Percentiles rank a stretch among this genome's conserved stretches.
Conservation (phyloP, 768 basidiomycete species). For the Boletus pseudo-olivaceus region DNA sequence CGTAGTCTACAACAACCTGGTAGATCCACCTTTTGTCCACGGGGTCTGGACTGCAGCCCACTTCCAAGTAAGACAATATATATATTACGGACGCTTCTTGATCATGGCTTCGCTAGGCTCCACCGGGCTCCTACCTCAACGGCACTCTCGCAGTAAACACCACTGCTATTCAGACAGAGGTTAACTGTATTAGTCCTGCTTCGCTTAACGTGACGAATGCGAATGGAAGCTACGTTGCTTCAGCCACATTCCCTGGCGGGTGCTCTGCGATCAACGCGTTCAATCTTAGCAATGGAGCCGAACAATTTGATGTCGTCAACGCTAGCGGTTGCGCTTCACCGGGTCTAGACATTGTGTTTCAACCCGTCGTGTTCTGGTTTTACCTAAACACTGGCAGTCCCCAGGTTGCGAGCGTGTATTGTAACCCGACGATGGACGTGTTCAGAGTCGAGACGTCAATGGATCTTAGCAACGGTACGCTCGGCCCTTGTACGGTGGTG, state of each 20-base stretch:
- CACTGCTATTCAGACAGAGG: slow-evolving; percentile 41
- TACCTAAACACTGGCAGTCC: slow-evolving; percentile 38
- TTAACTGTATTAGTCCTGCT: slow-evolving; percentile 45
- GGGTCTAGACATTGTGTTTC: slow-evolving; percentile 36
- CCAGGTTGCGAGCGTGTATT: slow-evolving; percentile 54
- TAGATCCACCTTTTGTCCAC: slow-evolving; percentile 57
- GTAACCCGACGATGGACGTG: slow-evolving; percentile 46
- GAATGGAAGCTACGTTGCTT: slow-evolving; percentile 35
- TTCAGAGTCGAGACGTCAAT: slow-evolving; percentile 43
- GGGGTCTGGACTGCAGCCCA: slow-evolving; percentile 51
- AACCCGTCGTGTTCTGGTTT: slow-evolving; percentile 70
- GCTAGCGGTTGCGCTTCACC: slow-evolving; percentile 30
- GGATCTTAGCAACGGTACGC: slow-evolving; percentile 40
- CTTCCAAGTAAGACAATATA: slow-evolving; percentile 41
- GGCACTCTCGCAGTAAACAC: slow-evolving; percentile 52
- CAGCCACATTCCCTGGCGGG: slow-evolving; percentile 45
- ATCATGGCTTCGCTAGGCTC: slow-evolving; percentile 35
- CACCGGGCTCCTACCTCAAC: slow-evolving; percentile 42
- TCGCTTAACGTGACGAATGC: slow-evolving; percentile 23
- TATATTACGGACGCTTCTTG: background rate
- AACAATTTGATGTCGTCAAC: slow-evolving; percentile 51
- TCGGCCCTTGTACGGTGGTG: slow-evolving; percentile 36
- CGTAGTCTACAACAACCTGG: slow-evolving; percentile 36
- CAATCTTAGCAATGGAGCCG: slow-evolving; percentile 33
- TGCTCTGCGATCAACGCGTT: slow-evolving; percentile 42